Evolutionary conservation across 192 early-diverging fungal species (phyloP), one percentile per base, ranked within the genome.

Genomic region (Coemansia sp.): DNA sequence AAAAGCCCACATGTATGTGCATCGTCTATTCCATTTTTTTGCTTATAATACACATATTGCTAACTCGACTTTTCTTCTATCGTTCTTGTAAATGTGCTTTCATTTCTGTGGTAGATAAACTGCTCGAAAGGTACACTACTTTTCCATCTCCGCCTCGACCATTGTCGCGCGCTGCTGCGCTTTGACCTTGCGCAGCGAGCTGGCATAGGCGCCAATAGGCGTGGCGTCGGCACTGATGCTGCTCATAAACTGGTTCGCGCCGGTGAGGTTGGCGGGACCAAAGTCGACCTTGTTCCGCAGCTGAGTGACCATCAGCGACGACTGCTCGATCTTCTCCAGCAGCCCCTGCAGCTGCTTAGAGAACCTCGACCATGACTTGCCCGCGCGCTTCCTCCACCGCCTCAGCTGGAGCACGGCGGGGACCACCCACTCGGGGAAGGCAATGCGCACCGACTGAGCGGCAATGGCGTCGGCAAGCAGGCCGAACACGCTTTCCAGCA

Each of bases 371-470:
- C 94, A 88, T 42, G 79, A 72, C 59, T 64, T 67, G 64, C 87
- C 89, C 6, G 86, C 86, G 57, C 89, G 85, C 75, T 98, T 98
- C 59, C 92, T 85, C 74, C 90, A 93, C 54, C 95, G 84, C 69
- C 92, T 90, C 62, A 99, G 73, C 83, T 91, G 88, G 19, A 97
- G 76, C 56, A 96, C 86, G 6, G 90, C 93, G 4, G 96, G 96
- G 35, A 95, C 91, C 29, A 84, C 87, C 76, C 96, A 84, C 75
- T 99, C 98, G 14, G 98, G 96, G 87, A 99, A 99, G 7, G 93
- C 87, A 64, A 99, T 94, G 36, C 89, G 91, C 22, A 84, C 79
- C 24, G 89, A 88, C 64, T 87, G 90, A 19, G 87, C 60, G 15
- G 89, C 87, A 76, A 94, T 89, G 49, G 90, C 92, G 49, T 93